Conservation (phyloP, 441 rosid genomes). For the Metrosideros polymorpha region DNA sequence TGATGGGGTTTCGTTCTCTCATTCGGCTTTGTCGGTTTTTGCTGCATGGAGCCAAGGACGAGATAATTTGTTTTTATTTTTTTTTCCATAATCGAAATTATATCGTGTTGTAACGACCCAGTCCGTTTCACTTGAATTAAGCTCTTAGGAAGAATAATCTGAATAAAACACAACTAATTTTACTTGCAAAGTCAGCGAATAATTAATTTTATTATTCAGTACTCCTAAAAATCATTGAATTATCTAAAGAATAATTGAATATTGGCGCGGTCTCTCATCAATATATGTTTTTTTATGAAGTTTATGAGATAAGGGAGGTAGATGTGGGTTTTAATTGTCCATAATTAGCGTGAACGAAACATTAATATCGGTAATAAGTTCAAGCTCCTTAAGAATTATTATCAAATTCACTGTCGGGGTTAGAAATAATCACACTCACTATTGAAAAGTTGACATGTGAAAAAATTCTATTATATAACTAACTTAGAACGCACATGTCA, state of each 20-base stretch:
- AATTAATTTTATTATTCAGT: too few relatives aligned
- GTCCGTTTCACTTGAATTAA: accelerated
- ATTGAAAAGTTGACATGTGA: background rate
- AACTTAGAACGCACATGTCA: accelerated
- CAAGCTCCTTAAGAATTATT: background rate
- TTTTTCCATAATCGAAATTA: background rate
- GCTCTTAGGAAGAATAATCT: background rate
- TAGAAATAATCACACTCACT: background rate
- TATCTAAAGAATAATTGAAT: background rate
- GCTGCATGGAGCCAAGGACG: background rate
- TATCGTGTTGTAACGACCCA: background rate
- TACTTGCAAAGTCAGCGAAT: background rate
- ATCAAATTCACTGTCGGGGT: background rate
- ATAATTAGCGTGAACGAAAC: background rate
- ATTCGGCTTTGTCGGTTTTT: background rate
- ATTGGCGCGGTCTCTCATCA: background rate
- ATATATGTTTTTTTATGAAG: background rate
- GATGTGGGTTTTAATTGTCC: background rate
- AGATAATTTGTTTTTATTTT: background rate
- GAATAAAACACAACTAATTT: background rate
- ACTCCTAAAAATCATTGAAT: background rate
- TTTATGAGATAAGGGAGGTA: accelerated
- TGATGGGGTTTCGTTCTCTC: too few relatives aligned
- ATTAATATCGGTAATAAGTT: too few relatives aligned
- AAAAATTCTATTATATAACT: background rate